phyloP scores from a whole-genome alignment of 768 basidiomycete genomes.

The Boletellus ananas region DNA sequence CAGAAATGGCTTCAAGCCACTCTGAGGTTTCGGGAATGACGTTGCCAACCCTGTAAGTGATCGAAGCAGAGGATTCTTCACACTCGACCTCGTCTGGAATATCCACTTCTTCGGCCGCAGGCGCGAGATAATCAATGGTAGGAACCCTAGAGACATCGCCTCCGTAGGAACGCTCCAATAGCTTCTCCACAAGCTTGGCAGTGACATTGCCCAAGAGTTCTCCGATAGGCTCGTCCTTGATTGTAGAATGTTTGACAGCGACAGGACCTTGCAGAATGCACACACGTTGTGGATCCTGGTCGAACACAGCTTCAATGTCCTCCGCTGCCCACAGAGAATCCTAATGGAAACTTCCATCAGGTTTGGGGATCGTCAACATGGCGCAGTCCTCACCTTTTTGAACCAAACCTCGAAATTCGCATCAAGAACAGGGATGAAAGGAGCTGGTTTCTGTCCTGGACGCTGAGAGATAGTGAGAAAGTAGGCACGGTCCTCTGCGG shows the following conservation, averaged over 20 bases:
- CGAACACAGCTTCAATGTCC: constrained; percentile 98
- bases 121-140: constrained; percentile 77
- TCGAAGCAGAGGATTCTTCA: constrained; percentile 39
- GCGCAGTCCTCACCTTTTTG: constrained; percentile 72
- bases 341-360: constrained; percentile 35
- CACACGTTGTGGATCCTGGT: constrained; percentile 97
- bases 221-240: constrained; percentile 92
- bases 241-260: constrained; percentile 79
- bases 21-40: constrained; percentile 55
- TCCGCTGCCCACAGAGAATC: constrained; percentile 98
- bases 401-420: constrained; percentile 97
- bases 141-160: constrained; percentile 77
- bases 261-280: constrained; percentile 98
- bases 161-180: constrained; percentile 73
- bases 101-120: constrained; percentile 38
- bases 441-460: constrained; percentile 96
- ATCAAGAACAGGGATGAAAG: constrained; percentile 96
- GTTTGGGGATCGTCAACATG: background rate
- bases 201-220: constrained; percentile 90
- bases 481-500: constrained; percentile 90
- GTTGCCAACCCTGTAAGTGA: constrained; percentile 50
- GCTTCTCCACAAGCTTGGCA: constrained; percentile 66
- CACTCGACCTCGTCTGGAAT: constrained; percentile 41
- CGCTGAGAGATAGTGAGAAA: constrained; percentile 96
- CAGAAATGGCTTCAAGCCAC: constrained; percentile 86